These are phyloP conservation scores for Leccinum subgranulosum DNA, from an alignment of 768 basidiomycete species.

Conservation along the genomic window DNA sequence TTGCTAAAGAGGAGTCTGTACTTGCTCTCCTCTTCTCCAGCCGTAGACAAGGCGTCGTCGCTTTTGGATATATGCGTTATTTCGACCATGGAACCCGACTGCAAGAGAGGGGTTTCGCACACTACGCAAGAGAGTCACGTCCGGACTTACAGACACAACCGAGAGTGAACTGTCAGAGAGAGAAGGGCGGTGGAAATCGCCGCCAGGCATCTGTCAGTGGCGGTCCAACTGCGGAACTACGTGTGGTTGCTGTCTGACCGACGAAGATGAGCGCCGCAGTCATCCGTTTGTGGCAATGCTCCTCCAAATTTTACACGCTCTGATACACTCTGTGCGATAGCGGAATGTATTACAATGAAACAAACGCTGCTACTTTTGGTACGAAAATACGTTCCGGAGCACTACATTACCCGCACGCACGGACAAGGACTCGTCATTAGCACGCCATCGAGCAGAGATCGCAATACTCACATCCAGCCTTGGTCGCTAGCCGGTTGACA, in stretches of 20 bases:
- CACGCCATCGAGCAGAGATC: neutral
- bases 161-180: slow-evolving; percentile 47
- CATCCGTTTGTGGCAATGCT: slow-evolving; percentile 22
- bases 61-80: slow-evolving; percentile 45
- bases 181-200: slow-evolving; percentile 26
- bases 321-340: neutral
- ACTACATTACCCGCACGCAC: slow-evolving; percentile 45
- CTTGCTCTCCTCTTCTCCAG: slow-evolving; percentile 52
- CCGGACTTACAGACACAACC: slow-evolving; percentile 43
- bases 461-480: slow-evolving; percentile 80
- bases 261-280: slow-evolving; percentile 10
- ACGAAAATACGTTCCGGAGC: slow-evolving; percentile 94
- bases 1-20: slow-evolving; percentile 84
- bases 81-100: slow-evolving; percentile 71
- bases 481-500: slow-evolving; percentile 92
- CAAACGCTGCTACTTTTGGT: slow-evolving; percentile 68
- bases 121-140: neutral
- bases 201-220: slow-evolving; percentile 1
- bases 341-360: slow-evolving; percentile 17
- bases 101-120: slow-evolving; percentile 8
- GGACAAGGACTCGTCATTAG: slow-evolving; percentile 9
- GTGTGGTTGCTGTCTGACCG: neutral
- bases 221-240: slow-evolving; percentile 7
- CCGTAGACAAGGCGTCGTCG: slow-evolving; percentile 14
- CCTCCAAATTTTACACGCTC: neutral